Evolutionary conservation across 768 basidiomycete species (phyloP), one percentile per base, ranked within the genome.

Genomic region (Amanita molliuscula): DNA sequence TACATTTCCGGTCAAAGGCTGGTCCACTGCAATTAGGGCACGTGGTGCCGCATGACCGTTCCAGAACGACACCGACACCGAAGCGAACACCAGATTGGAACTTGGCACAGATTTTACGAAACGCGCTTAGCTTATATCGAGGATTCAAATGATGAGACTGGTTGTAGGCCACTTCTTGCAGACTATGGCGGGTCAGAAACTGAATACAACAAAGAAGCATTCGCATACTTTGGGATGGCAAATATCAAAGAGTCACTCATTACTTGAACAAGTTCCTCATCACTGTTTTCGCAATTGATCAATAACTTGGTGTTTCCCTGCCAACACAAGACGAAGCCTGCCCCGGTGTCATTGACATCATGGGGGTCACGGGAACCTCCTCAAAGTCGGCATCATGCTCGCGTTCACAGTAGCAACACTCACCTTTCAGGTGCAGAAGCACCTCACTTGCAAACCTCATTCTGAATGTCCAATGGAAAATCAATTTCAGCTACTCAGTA

Each of bases 321-420:
- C 87, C 88, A 96, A 35, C 82, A 81, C 13, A 95, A 70, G 7
- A 83, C 85, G 61, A 96, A 94, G 1, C 94, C 94, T 26, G 92
- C 84, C 2, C 92, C 94, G 47, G 72, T 67, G 18, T 78, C 82
- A 33, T 71, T 64, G 10, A 88, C 67, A 23, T 74, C 66, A 58
- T 91, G 84, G 1, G 94, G 93, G 67, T 93, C 82, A 6, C 84
- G 82, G 20, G 80, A 81, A 45, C 94, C 93, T 94, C 46, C 6
- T 38, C 15, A 25, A 10, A 20, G 21, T 47, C 25, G 26, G 35
- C 15, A 45, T 6, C 49, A 37, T 38, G 50, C 25, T 35, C 21
- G 38, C 50, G 42, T 25, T 52, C 15, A 21, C 9, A 36, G 18
- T 29, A 36, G 6, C 26, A 25, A 21, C 13, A 54, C 63, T 47